Evolutionary conservation across 1,139 yeast species (phyloP).

Genomic region (Debaryomycetaceae sp.): DNA sequence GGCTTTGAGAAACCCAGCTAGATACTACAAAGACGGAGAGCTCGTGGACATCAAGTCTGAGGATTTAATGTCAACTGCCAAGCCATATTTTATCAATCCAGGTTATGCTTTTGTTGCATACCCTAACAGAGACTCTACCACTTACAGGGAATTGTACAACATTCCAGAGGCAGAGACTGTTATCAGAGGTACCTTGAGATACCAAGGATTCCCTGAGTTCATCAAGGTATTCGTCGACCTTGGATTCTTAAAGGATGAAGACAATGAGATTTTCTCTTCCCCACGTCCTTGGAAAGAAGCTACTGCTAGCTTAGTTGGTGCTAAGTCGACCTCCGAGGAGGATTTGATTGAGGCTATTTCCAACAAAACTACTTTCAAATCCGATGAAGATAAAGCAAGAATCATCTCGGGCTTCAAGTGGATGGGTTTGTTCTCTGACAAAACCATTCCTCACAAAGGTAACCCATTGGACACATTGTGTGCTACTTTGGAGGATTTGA

Average conservation of each 20-base stretch:
- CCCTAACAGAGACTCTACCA: slow-evolving; percentile 97
- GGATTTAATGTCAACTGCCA: slow-evolving; percentile 92
- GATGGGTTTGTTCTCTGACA: slow-evolving; percentile 87
- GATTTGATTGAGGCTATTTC: slow-evolving; percentile 77
- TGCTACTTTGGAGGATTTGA: slow-evolving; percentile 90
- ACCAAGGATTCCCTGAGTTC: slow-evolving; percentile 98
- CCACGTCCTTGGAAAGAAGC: slow-evolving; percentile 88
- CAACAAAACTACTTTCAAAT: slow-evolving; percentile 75
- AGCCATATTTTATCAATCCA: slow-evolving; percentile 93
- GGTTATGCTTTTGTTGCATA: slow-evolving; percentile 93
- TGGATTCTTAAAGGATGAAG: slow-evolving; percentile 84
- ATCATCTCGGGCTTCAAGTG: slow-evolving; percentile 87
- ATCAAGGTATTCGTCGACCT: slow-evolving; percentile 91
- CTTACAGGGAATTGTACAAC: slow-evolving; percentile 83
- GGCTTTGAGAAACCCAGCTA: slow-evolving; percentile 92
- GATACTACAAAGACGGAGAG: slow-evolving; percentile 82
- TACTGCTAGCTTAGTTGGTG: slow-evolving; percentile 69
- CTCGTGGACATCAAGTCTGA: slow-evolving; percentile 78
- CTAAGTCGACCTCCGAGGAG: slow-evolving; percentile 62
- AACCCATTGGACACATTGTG: slow-evolving; percentile 95
- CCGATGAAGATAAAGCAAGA: slow-evolving; percentile 78
- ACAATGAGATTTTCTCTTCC: slow-evolving; percentile 52
- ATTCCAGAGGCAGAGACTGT: slow-evolving; percentile 98
- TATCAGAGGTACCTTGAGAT: slow-evolving; percentile 94
- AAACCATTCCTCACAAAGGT: slow-evolving; percentile 78